Evolutionary conservation across 1,139 yeast species (phyloP), one percentile per base, ranked within the genome.

Genomic region (Geotrichum macrosporum): DNA sequence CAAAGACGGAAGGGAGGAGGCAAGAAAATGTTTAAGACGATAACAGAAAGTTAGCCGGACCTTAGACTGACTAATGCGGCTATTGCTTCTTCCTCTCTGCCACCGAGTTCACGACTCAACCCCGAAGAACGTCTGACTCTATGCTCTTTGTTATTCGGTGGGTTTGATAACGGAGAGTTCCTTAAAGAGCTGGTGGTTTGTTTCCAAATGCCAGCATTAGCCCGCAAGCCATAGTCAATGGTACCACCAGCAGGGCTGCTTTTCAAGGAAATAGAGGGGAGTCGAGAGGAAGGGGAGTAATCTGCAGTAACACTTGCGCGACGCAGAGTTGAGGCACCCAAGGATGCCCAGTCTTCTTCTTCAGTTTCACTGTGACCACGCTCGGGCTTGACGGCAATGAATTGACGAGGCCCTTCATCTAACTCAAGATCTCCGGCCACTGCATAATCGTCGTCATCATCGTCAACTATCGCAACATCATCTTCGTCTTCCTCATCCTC

Each of bases 291-390:
- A 53, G 6, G 27, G 10, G 6, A 24, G 10, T 24, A 24, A n/a
- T n/a, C n/a, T n/a, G n/a, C n/a, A 24, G 9, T 10, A 10, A 24
- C 9, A 24, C 27, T 24, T 8, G 44, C 50, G 34, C 55, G 54
- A 12, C 72, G 64, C 36, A 68, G 56, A 30, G 66, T 58, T 30
- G 63, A 81, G 0, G 96, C 87, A 1, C 96, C 96, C 46, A 88
- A 82, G 0, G 87, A 70, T 52, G 80, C 85, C 96, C 96, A 88
- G 65, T 88, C 96, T 64, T 88, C 96, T 61, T 88, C 96, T 65
- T 88, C 97, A 0, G 95, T 85, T 57, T 85, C 81, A 12, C 69
- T 64, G 36, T 19, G 27, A 20, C 26, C 36, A 20, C 4, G 41
- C 16, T 20, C 8, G 27, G 16, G 27, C 8, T 13, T 36, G 4